Evolutionary conservation across 805 yeast species (phyloP).

Genomic region (Diddensiella transvaalensis): DNA sequence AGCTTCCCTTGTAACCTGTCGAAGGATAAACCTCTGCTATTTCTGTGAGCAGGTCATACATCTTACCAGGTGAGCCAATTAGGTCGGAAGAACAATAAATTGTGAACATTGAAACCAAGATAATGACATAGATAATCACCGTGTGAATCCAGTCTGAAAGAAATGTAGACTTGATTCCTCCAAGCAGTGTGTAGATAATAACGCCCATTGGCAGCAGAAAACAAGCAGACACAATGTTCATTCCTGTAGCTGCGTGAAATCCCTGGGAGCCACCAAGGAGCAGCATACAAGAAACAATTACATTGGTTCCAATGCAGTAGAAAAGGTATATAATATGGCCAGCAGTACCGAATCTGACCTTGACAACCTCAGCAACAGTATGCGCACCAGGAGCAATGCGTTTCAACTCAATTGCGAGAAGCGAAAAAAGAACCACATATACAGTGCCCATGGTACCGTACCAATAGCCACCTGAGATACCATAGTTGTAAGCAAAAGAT

Average conservation of each 20-base stretch:
- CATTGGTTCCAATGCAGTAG: constrained; percentile 82
- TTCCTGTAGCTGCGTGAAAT: constrained; percentile 74
- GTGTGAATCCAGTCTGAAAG: constrained; percentile 79
- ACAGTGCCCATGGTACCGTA: constrained; percentile 90
- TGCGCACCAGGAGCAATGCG: constrained; percentile 88
- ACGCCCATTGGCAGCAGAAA: constrained; percentile 82
- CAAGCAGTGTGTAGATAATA: constrained; percentile 66
- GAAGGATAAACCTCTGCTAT: constrained; percentile 58
- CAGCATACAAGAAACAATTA: constrained; percentile 87
- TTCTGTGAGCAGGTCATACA: constrained; percentile 67
- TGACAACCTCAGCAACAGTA: constrained; percentile 81
- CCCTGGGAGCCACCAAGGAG: constrained; percentile 88
- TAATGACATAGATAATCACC: constrained; percentile 69
- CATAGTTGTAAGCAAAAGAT: constrained; percentile 71
- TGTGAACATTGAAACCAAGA: constrained; percentile 69
- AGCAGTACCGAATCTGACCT: constrained; percentile 67
- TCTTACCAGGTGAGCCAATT: constrained; percentile 80
- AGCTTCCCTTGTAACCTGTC: constrained; percentile 78
- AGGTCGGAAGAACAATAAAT: constrained; percentile 64
- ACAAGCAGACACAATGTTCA: constrained; percentile 75
- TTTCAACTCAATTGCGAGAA: constrained; percentile 82
- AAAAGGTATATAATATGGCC: constrained; percentile 63
- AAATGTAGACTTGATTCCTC: constrained; percentile 80
- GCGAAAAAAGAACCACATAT: constrained; percentile 79
- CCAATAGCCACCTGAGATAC: constrained; percentile 74